These are phyloP conservation scores for Euptelea pleiosperma DNA, from an alignment of 164 flowering plant genomes.

Conservation along the genomic window DNA sequence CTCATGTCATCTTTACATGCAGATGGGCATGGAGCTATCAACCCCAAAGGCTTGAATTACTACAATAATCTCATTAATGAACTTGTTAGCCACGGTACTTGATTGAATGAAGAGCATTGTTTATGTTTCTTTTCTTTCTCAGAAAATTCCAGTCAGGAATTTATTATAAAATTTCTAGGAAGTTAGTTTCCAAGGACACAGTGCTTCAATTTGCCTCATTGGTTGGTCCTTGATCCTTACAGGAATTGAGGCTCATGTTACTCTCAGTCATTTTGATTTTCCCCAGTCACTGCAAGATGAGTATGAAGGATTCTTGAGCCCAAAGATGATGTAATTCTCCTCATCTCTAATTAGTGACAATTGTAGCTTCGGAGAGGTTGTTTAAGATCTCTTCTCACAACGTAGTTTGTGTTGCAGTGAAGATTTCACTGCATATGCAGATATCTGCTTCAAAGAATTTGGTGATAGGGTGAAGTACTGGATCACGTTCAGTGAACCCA, in stretches of 20 bases:
- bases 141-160: too few relatives aligned
- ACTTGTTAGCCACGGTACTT: slow-evolving; percentile 17
- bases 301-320: slow-evolving; percentile 18
- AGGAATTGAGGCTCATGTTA: slow-evolving; percentile 24
- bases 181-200: too few relatives aligned
- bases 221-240: too few relatives aligned
- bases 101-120: too few relatives aligned
- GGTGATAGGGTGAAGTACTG: slow-evolving; percentile 19
- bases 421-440: slow-evolving; percentile 17
- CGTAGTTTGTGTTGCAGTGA: slow-evolving; percentile 15
- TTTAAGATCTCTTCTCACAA: too few relatives aligned
- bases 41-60: slow-evolving; percentile 21
- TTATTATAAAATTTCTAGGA: too few relatives aligned
- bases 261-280: slow-evolving; percentile 20
- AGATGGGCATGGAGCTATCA: slow-evolving; percentile 22
- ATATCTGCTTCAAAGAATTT: slow-evolving; percentile 20
- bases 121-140: too few relatives aligned
- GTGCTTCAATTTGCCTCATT: too few relatives aligned
- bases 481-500: slow-evolving; percentile 22
- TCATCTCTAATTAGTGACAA: neutral
- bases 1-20: too few relatives aligned
- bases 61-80: slow-evolving; percentile 27
- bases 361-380: neutral
- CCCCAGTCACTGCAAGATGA: slow-evolving; percentile 27
- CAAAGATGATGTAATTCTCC: slow-evolving; percentile 20